Evolutionary conservation across 2,329 filamentous ascomycete species (phyloP).

Genomic region (Aspergillus floridensis): DNA sequence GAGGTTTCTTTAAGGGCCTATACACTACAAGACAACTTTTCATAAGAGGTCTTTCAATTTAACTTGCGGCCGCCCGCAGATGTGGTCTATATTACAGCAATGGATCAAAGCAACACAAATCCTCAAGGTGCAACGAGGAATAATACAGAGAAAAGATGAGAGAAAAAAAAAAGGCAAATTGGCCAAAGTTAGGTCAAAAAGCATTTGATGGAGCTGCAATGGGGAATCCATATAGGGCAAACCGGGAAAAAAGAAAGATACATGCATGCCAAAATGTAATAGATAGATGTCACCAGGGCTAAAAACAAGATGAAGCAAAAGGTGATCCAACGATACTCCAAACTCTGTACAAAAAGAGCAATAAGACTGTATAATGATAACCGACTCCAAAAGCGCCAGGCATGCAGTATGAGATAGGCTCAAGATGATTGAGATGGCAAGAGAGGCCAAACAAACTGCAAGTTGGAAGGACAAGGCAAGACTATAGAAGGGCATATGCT

Average conservation of each 20-base stretch:
- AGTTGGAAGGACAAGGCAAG: constrained; percentile 1
- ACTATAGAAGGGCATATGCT: not conserved
- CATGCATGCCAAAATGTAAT: constrained; percentile 10
- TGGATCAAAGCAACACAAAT: constrained; percentile 2
- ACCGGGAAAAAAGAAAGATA: constrained; percentile 9
- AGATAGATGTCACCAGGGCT: constrained; percentile 5
- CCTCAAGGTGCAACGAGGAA: constrained; percentile 1
- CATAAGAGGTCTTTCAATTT: not conserved
- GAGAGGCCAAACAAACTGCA: not conserved
- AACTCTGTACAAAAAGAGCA: constrained; percentile 18
- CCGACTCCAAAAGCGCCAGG: constrained; percentile 26
- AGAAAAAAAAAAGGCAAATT: constrained; percentile 5
- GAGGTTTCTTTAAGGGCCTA: not conserved
- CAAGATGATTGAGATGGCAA: constrained; percentile 1
- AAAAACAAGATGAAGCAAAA: constrained; percentile 8
- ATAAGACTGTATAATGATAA: constrained; percentile 16
- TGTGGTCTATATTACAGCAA: constrained; percentile 11
- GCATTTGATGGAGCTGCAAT: constrained; percentile 14
- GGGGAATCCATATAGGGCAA: constrained; percentile 12
- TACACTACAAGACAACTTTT: not conserved
- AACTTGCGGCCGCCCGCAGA: not conserved
- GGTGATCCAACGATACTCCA: constrained; percentile 16
- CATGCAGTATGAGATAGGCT: constrained; percentile 23
- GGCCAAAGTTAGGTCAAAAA: constrained; percentile 9
- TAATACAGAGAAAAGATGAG: constrained; percentile 7